A percentile compares a stretch with the other conserved stretches of the same genome.
Conservation (phyloP, 2,329 filamentous ascomycete genomes). For the Cadophora malorum region DNA sequence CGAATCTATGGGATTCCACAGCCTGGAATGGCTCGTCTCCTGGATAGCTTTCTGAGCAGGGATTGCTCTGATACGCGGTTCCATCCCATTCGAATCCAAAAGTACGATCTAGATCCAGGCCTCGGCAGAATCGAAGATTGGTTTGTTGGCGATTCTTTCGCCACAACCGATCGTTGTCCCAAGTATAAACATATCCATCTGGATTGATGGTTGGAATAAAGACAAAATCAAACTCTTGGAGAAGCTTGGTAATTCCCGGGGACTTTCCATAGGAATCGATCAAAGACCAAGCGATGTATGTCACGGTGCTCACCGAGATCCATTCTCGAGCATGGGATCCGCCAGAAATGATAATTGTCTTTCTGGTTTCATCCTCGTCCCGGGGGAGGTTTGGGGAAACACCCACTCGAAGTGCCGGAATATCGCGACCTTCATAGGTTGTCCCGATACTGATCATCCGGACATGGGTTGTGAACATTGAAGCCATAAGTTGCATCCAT, state of each 20-base stretch:
- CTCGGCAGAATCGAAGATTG: conserved; percentile 80
- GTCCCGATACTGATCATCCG: conserved; percentile 77
- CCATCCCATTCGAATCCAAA: conserved; percentile 88
- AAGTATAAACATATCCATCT: conserved; percentile 93
- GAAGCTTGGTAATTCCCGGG: conserved; percentile 73
- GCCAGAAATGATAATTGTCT: conserved; percentile 82
- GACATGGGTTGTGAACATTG: conserved; percentile 86
- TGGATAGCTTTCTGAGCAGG: conserved; percentile 90
- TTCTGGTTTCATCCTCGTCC: conserved; percentile 58
- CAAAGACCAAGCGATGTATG: conserved; percentile 87
- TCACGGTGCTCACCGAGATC: conserved; percentile 92
- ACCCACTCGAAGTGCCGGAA: conserved; percentile 80
- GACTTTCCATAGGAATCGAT: conserved; percentile 82
- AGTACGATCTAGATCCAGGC: conserved; percentile 86
- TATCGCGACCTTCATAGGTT: conserved; percentile 87
- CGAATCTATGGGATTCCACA: conserved; percentile 75
- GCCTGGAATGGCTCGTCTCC: conserved; percentile 85
- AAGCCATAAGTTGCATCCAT: conserved; percentile 90
- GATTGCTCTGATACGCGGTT: conserved; percentile 69
- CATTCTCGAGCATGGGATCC: conserved; percentile 95
- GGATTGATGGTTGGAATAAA: conserved; percentile 91
- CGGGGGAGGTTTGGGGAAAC: conserved; percentile 57
- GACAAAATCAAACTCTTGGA: conserved; percentile 85
- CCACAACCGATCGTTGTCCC: conserved; percentile 91
- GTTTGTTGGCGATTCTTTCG: conserved; percentile 92